Base-by-base conservation (phyloP, 345 rosid species). In the Clarkia xantiana region DNA sequence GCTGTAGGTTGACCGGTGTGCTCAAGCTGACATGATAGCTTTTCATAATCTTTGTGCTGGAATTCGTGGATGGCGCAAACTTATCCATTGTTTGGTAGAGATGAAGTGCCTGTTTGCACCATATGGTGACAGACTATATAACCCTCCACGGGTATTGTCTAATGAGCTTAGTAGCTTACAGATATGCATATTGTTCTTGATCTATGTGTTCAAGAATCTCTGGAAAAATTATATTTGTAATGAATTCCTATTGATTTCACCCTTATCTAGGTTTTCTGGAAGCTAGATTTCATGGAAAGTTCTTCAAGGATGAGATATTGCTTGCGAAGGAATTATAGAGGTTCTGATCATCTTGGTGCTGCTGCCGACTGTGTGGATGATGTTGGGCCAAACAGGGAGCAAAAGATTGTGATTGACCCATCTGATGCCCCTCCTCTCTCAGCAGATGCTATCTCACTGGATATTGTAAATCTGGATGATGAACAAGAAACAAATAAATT, bases 241-340 rank as follows among this genome's bases (percentile, higher is more conserved):
- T 56, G 23, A 47, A 14, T 29, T 47, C 14, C 23, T 53, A 11
- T 22, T 42, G 42, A 18, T 49, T 34, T 59, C 40, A 16, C 55
- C n/a, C 42, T 57, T 61, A 43, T 72, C 57, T 68, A 91, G 99
- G 58, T 87, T 67, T 93, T 82, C 69, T 93, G 96, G 95, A 84
- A 93, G 89, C 78, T 84, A 54, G 99, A 93, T 68, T 74, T 80
- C 52, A 77, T 78, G 86, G 99, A 93, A 72, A 87, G 74, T 72
- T 84, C 94, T 62, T 82, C 94, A 23, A 81, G 99, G 80, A 93
- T 93, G 99, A 80, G 99, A 68, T 69, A 55, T 57, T 82, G 76
- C 62, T 68, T 93, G 73, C 79, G 87, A 70, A 80, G 87, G 73
- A 68, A 82, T 56, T 87, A 93, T 63, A 48, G 55, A 40, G 94